Evolutionary conservation across 1,284 basidiomycete species (phyloP).

Genomic region (Termitomyces sp.): DNA sequence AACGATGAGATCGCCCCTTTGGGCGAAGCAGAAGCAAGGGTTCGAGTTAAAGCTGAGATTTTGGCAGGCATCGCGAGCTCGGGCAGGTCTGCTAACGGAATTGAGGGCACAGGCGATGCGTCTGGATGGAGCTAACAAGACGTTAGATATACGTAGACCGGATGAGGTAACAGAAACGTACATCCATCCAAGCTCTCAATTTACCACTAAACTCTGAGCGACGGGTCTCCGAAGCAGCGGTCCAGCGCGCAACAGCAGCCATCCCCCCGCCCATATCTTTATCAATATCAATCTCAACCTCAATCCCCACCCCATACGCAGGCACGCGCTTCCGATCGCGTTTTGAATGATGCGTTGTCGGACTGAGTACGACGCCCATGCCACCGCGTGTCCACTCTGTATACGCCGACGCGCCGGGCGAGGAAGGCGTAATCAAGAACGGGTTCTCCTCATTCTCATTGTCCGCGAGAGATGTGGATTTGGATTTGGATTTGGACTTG

Average conservation of each 20-base stretch:
- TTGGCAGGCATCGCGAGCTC: constrained; percentile 46
- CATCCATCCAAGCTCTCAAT: constrained; percentile 60
- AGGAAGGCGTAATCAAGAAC: constrained; percentile 46
- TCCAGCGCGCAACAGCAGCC: constrained; percentile 82
- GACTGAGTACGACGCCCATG: constrained; percentile 70
- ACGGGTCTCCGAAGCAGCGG: constrained; percentile 58
- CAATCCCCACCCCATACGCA: constrained; percentile 78
- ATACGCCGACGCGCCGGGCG: constrained; percentile 26
- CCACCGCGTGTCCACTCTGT: constrained; percentile 69
- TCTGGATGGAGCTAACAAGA: constrained; percentile 45
- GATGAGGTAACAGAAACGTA: constrained; percentile 25
- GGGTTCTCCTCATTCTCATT: constrained; percentile 73
- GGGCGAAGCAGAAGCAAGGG: constrained; percentile 67
- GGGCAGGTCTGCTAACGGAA: constrained; percentile 66
- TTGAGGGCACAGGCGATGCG: constrained; percentile 40
- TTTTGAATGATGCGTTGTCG: constrained; percentile 66
- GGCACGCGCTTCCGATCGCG: constrained; percentile 60
- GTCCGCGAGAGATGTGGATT: no score
- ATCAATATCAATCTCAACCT: constrained; percentile 79
- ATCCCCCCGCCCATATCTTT: constrained; percentile 73
- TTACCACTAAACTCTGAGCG: constrained; percentile 54
- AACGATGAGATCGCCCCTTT: constrained; percentile 44
- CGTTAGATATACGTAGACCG: constrained; percentile 6
- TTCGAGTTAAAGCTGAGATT: constrained; percentile 61
- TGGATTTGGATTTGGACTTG: constrained; percentile 8